Conservation (phyloP, 2,329 filamentous ascomycete species). For the Colletotrichum euphorbiae region DNA sequence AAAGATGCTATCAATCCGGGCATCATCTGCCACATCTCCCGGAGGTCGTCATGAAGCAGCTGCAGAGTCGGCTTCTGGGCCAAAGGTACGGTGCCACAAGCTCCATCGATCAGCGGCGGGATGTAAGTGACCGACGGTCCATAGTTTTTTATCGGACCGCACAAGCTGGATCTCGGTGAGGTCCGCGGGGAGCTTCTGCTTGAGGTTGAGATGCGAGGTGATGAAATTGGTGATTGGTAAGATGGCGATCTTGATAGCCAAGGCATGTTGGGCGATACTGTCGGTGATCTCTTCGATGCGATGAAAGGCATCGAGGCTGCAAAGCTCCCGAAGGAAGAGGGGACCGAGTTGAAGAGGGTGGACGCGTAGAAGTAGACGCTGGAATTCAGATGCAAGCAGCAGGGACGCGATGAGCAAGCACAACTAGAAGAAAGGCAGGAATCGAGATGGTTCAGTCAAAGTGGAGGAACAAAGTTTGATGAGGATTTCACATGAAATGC, state of each 20-base stretch:
- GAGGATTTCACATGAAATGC: constrained; percentile 30
- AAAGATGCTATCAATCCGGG: constrained; percentile 42
- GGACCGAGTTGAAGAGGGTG: not conserved
- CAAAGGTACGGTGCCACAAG: constrained; percentile 49
- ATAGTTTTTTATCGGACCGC: constrained; percentile 34
- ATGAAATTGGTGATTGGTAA: constrained; percentile 33
- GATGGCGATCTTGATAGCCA: constrained; percentile 40
- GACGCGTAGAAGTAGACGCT: not conserved
- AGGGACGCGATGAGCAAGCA: not conserved
- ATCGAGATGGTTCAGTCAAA: constrained; percentile 13
- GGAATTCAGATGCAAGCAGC: not conserved
- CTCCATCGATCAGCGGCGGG: constrained; percentile 51
- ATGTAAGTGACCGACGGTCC: constrained; percentile 48
- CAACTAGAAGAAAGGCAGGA: not conserved
- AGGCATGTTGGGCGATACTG: constrained; percentile 28
- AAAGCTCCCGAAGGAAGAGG: not conserved
- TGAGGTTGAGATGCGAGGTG: constrained; percentile 21
- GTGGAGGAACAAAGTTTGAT: not conserved
- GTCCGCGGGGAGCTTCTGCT: constrained; percentile 23
- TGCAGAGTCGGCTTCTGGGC: constrained; percentile 42
- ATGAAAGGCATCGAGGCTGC: constrained; percentile 38
- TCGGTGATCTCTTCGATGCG: constrained; percentile 32
- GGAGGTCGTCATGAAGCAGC: constrained; percentile 44
- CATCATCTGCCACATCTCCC: constrained; percentile 41
- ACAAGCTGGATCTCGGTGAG: constrained; percentile 30